Percentiles rank a stretch among this genome's conserved stretches.
Conservation (phyloP, 805 yeast species). For the Candida piceae region DNA sequence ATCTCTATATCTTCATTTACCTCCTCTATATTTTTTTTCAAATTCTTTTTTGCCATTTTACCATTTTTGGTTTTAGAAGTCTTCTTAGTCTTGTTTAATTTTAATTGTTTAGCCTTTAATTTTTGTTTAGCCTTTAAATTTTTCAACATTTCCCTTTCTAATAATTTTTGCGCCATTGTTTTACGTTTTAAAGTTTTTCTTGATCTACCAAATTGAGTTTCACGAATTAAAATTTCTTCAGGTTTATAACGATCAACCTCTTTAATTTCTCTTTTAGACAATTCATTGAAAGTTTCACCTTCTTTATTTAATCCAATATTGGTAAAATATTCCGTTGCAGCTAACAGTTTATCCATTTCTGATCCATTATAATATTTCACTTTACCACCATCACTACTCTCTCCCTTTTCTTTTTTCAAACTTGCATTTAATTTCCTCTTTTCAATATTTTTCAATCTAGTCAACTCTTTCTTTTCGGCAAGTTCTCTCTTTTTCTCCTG, state of each 20-base stretch:
- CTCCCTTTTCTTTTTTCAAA: no score
- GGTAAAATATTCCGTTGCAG: conserved; percentile 24
- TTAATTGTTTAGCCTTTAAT: conserved; percentile 1
- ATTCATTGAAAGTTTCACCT: conserved; percentile 2
- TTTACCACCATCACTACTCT: no score
- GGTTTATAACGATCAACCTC: conserved; percentile 1
- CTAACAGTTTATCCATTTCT: conserved; percentile 15
- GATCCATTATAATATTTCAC: conserved; percentile 20
- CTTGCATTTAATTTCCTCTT: no score
- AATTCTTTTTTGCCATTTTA: not conserved
- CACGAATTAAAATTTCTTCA: not conserved
- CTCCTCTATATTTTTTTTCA: conserved; percentile 1
- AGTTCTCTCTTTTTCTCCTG: no score
- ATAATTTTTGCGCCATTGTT: not conserved
- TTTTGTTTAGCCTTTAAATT: conserved; percentile 8
- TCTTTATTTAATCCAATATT: conserved; percentile 13
- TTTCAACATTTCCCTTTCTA: not conserved
- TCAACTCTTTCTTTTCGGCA: no score
- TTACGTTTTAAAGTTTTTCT: conserved; percentile 1
- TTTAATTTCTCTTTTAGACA: conserved; percentile 9
- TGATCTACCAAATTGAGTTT: conserved; percentile 1
- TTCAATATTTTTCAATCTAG: no score
- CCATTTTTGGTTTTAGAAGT: not conserved
- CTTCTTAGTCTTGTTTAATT: conserved; percentile 3
- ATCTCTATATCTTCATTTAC: not conserved